A percentile compares a stretch with the other conserved stretches of the same genome.
These are phyloP conservation scores for Aureococcus anophagefferens DNA, from an alignment of 108 stramenopile species.

Conservation along the genomic window DNA sequence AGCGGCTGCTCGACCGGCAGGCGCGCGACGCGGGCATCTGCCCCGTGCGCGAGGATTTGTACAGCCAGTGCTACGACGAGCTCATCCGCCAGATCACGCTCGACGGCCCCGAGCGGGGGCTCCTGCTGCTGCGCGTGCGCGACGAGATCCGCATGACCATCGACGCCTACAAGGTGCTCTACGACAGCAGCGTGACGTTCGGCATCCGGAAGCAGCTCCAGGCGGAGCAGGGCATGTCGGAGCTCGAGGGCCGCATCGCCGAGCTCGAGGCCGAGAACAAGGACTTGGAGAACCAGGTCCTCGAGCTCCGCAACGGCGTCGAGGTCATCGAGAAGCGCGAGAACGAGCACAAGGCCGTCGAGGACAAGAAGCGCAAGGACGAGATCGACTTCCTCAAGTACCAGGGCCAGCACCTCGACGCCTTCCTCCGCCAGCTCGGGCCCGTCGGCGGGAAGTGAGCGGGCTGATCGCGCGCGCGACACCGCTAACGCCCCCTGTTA, in stretches of 20 bases:
- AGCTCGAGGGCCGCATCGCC: constrained; percentile 37
- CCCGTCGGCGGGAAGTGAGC: no score
- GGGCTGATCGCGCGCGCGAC: no score
- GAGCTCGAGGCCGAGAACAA: constrained; percentile 26
- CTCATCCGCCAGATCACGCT: constrained; percentile 27
- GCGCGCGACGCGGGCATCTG: constrained; percentile 55
- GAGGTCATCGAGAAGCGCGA: constrained; percentile 49
- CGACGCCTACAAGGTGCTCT: constrained; percentile 58
- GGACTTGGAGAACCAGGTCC: constrained; percentile 35
- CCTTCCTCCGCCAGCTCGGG: constrained; percentile 42
- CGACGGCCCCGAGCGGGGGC: constrained; percentile 55
- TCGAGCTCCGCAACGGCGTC: constrained; percentile 42
- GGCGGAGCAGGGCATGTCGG: constrained; percentile 50
- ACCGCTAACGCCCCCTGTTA: no score
- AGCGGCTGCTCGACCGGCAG: constrained; percentile 40
- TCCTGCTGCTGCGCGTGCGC: constrained; percentile 44
- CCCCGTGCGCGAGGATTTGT: constrained; percentile 55
- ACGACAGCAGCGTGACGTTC: constrained; percentile 44
- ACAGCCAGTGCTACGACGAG: constrained; percentile 40
- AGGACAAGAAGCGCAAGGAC: constrained; percentile 50
- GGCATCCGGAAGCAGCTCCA: constrained; percentile 57
- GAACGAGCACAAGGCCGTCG: constrained; percentile 31
- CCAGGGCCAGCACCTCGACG: constrained; percentile 55
- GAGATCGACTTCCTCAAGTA: constrained; percentile 53
- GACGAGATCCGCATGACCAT: constrained; percentile 56